Base-by-base conservation (phyloP, 495 filamentous ascomycete genomes). In the Elaphomyces granulatus region DNA sequence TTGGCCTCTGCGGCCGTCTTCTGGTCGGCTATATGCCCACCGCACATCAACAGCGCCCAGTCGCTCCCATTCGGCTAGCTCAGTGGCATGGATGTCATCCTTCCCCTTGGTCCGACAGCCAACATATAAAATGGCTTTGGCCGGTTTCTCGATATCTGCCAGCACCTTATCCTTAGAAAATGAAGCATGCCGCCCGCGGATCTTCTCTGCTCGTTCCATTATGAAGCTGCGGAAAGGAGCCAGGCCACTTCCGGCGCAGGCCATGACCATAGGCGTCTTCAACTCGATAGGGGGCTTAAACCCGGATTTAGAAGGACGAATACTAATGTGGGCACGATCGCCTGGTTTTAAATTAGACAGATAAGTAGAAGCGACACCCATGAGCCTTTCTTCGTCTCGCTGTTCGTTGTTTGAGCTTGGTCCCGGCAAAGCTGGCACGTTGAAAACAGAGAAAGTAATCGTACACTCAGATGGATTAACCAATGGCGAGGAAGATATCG, bases 401-500 rank as follows among this genome's bases (percentile, higher is more conserved):
- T 16, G 8, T 9, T 35, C 33, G 6, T 35, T 16, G 7, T 35
- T 35, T 36, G 52, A 53, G 8, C n/a, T n/a, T n/a, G n/a, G n/a
- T n/a, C n/a, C n/a, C n/a, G n/a, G n/a, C n/a, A n/a, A n/a, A n/a
- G n/a, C n/a, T n/a, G n/a, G n/a, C n/a, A n/a, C n/a, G n/a, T n/a
- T n/a, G 49, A 82, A 66, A 12, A 85, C 64, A 4, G 63, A 63
- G 65, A 78, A 83, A 9, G 81, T 85, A 19, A 87, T 61, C 0
- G 74, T 77, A 16, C 71, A 74, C 44, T 66, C 62, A 3, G 56
- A 59, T 0, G 75, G 67, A 54, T 80, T 57, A 50, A 38, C 66
- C 2, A 77, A 65, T 0, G 81, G 81, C 0, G 81, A 85, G 0
- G 81, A 85, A 12, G 81, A 86, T 57, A 88, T 84, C 28, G 74